Percentiles rank a stretch among this genome's conserved stretches.
Evolutionary conservation across 192 early-diverging fungal genomes (phyloP).

Genomic region (Lobosporangium transversale): DNA sequence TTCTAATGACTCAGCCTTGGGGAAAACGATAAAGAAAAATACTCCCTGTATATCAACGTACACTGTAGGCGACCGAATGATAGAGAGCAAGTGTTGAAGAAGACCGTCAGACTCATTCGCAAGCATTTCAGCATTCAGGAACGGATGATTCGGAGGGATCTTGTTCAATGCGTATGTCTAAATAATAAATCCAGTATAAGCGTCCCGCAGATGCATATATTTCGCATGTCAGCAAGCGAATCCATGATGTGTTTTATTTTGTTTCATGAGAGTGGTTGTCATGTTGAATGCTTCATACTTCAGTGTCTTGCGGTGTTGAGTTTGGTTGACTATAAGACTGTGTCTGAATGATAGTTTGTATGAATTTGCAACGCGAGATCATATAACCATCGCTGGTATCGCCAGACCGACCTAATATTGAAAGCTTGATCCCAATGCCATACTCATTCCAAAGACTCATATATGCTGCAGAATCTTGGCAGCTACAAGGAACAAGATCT

Average conservation of each 20-base stretch:
- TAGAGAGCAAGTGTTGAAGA: slow-evolving; percentile 30
- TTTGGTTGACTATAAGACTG: slow-evolving; percentile 44
- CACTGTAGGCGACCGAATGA: slow-evolving; percentile 26
- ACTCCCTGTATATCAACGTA: slow-evolving; percentile 5
- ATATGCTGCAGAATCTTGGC: slow-evolving; percentile 17
- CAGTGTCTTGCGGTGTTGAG: slow-evolving; percentile 12
- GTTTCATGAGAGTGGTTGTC: no score
- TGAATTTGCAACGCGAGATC: slow-evolving; percentile 31
- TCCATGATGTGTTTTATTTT: no score
- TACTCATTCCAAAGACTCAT: slow-evolving; percentile 38
- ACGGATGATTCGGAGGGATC: slow-evolving; percentile 30
- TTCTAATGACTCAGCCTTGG: no score
- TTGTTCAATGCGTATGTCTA: slow-evolving; percentile 21
- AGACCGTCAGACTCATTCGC: slow-evolving; percentile 36
- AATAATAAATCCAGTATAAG: not conserved
- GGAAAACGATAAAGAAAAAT: not conserved
- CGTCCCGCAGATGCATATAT: no score
- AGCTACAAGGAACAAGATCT: slow-evolving; percentile 3
- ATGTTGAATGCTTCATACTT: no score
- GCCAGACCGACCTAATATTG: slow-evolving; percentile 18
- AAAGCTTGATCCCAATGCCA: slow-evolving; percentile 34
- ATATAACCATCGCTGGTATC: slow-evolving; percentile 19
- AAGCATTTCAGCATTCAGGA: slow-evolving; percentile 16
- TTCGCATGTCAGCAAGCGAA: no score
- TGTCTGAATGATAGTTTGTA: slow-evolving; percentile 37